Base-by-base conservation (phyloP, 345 rosid species). In the Gossypium herbaceum region DNA sequence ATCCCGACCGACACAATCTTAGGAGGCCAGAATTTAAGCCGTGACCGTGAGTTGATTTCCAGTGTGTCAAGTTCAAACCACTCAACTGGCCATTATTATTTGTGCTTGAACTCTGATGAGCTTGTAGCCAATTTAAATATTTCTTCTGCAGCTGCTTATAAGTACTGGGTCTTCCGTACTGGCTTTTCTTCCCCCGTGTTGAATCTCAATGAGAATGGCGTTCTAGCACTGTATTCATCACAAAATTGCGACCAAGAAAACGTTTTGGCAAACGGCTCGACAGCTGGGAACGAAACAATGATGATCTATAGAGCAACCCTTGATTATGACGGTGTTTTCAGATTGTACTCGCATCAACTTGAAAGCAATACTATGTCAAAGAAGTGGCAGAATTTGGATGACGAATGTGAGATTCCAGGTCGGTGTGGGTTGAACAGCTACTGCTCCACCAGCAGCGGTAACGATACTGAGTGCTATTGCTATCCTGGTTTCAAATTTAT, bases 1-100 rank as follows among this genome's bases (percentile, higher is more conserved):
- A 19, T 69, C 69, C 89, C 83, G 5, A 84, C 77, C 12, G 82
- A 86, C 47, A 83, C 86, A 12, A 74, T 86, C 45, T 50, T 86
- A 72, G 86, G 81, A 34, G 61, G 73, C 34, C 89, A 83, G 55
- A 60, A n/a, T n/a, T 39, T 86, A 57, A 65, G 68, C 17, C 1
- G 12, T 11, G 10, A 0, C 17, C 1, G 12, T 11, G 10, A 0
- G 7, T 44, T 79, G 59, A 19, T n/a, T 48, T 82, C 87, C n/a
- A 58, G 44, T 29, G 24, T 43, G 24, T 79, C 67, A 45, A 60
- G 77, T 6, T 73, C 9, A 44, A 60, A 52, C 55, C 69, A 72
- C 44, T 78, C 51, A 72, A 64, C 71, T 6, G 77, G 25, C 22
- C 80, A 81, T 19, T 74, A 68, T 29, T 75, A 55, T 19, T 75